Evolutionary conservation across 495 filamentous ascomycete species (phyloP).

Genomic region (Trichocladium uniseriatum): DNA sequence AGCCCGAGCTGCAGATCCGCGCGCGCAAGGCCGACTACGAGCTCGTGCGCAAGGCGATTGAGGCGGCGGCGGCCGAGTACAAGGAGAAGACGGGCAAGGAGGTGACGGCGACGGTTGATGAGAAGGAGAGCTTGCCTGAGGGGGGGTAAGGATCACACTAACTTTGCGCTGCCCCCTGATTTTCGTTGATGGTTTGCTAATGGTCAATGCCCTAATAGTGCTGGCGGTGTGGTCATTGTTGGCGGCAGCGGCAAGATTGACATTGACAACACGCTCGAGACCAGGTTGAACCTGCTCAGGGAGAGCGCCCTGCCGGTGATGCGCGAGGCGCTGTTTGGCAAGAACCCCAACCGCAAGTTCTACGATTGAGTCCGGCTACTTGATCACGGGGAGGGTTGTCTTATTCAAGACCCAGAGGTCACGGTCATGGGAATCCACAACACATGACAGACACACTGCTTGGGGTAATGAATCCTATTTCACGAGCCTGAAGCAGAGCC

Average conservation of each 20-base stretch:
- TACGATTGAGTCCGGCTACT: conserved; percentile 55
- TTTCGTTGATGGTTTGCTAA: conserved; percentile 6
- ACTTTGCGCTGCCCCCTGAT: neutral
- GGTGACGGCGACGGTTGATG: conserved; percentile 56
- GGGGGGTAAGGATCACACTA: conserved; percentile 61
- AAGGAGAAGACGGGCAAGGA: conserved; percentile 62
- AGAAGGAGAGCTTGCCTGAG: conserved; percentile 69
- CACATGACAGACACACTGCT: neutral
- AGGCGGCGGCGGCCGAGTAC: conserved; percentile 66
- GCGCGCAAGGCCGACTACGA: conserved; percentile 72
- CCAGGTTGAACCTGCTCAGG: conserved; percentile 76
- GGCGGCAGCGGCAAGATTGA: conserved; percentile 89
- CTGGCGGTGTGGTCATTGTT: conserved; percentile 73
- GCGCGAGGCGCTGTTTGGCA: conserved; percentile 76
- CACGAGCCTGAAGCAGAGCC: neutral
- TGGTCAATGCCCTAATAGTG: conserved; percentile 40
- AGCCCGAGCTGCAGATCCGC: conserved; percentile 62
- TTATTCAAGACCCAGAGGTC: neutral
- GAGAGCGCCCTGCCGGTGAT: conserved; percentile 77
- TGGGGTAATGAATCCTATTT: conserved; percentile 4
- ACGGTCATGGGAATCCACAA: neutral
- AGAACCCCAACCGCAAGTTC: conserved; percentile 89
- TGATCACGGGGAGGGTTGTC: neutral
- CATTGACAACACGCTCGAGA: conserved; percentile 96
- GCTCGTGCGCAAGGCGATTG: conserved; percentile 62